phyloP scores from a whole-genome alignment of 768 basidiomycete genomes.

The Mycena latifolia region DNA sequence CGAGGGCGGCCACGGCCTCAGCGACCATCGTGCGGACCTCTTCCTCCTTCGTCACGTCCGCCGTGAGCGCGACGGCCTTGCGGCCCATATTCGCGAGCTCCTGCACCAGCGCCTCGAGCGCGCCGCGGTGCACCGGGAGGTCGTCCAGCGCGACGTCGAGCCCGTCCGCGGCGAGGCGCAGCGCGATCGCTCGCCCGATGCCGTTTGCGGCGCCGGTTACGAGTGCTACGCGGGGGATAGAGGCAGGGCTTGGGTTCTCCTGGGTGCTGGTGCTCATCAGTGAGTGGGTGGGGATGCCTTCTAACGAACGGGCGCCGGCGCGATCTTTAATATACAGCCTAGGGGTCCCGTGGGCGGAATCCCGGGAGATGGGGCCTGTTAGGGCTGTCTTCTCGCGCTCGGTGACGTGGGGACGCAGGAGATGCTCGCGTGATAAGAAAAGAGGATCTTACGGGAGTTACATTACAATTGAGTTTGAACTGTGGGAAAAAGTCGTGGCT shows the following conservation, averaged over 20 bases:
- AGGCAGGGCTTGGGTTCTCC: neutral
- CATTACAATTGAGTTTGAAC: too few relatives aligned
- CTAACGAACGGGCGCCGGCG: too few relatives aligned
- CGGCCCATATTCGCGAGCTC: constrained; percentile 42
- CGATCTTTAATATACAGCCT: too few relatives aligned
- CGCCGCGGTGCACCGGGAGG: constrained; percentile 36
- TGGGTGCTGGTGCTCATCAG: too few relatives aligned
- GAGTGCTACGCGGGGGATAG: constrained; percentile 38
- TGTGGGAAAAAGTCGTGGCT: too few relatives aligned
- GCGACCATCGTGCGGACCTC: constrained; percentile 46
- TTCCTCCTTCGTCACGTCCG: constrained; percentile 44
- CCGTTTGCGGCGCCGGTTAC: constrained; percentile 51
- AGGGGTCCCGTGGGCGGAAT: too few relatives aligned
- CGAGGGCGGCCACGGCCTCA: constrained; percentile 34
- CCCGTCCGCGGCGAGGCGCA: constrained; percentile 48
- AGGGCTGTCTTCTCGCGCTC: too few relatives aligned
- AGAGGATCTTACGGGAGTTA: too few relatives aligned
- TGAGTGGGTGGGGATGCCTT: too few relatives aligned
- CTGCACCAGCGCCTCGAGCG: constrained; percentile 38
- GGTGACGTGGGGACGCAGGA: too few relatives aligned
- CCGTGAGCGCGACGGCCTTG: constrained; percentile 36
- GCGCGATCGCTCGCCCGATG: constrained; percentile 48
- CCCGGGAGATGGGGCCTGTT: too few relatives aligned
- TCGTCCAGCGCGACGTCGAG: constrained; percentile 47
- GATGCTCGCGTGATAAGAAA: too few relatives aligned